Evolutionary conservation across 495 filamentous ascomycete species (phyloP), one percentile per base, ranked within the genome.

Genomic region (Penicillium odoratum): DNA sequence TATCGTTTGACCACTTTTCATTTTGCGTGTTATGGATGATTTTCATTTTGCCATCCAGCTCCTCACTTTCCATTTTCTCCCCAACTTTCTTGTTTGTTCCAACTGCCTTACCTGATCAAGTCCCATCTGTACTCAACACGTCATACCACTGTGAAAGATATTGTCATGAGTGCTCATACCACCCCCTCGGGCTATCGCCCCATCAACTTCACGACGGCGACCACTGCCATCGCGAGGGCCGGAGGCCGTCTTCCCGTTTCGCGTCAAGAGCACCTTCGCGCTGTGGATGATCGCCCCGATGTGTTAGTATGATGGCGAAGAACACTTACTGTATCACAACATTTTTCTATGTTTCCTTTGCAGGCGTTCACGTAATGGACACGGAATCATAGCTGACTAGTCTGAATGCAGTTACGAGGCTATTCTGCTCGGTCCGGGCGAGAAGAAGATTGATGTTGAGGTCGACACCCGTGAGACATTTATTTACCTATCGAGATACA

Each of bases 391-490:
- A 18, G 10, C 16, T 26, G 29, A 10, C 57, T 59, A 31, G 58
- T 31, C 26, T 53, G 43, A 47, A 57, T 38, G 45, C 48, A 98
- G 94, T 56, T 95, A 94, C 74, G 94, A 98, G 74, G 81, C 93
- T 5, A 97, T 97, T 75, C 73, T 97, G 33, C 87, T 98, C 31
- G 81, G 69, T 7, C 88, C 89, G 15, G 92, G 88, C 57, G 93
- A 98, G 80, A 93, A 90, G 77, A 98, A 98, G 73, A 91, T 96
- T 48, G 86, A 88, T 40, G 88, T 90, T 74, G 85, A 87, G 66
- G 73, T 88, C 25, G 93, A 97, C 63, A 93, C 92, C 42, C 90
- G 93, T 93, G 79, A 77, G 89, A 77, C 4, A 36, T 43, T 43
- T 56, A 21, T 48, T 48, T 18, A 15, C 5, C 16, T 61, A 18